Percentiles rank a stretch among this genome's conserved stretches.
These are phyloP conservation scores for Rubus parviflorus DNA, from an alignment of 306 rosid species.

Conservation along the genomic window DNA sequence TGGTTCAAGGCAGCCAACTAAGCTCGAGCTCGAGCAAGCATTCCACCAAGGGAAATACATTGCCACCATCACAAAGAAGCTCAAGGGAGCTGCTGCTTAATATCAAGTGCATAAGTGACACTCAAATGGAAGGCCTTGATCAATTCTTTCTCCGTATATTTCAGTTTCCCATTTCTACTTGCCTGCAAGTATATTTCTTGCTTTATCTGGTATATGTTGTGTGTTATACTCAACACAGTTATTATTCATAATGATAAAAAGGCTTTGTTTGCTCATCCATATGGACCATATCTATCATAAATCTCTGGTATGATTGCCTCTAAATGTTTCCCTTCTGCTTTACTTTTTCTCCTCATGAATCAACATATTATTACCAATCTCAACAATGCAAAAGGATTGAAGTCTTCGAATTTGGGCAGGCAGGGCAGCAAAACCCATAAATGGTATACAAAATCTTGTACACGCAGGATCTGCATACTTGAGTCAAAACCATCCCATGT, in stretches of 20 bases:
- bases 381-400: not conserved
- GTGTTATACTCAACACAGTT: conserved; percentile 48
- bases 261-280: conserved; percentile 29
- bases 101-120: conserved; percentile 23
- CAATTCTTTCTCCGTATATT: conserved; percentile 43
- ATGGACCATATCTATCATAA: not conserved
- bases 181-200: conserved; percentile 44
- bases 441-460: not conserved
- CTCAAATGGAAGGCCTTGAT: conserved; percentile 33
- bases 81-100: conserved; percentile 68
- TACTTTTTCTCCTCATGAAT: not conserved
- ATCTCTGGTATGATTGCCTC: conserved; percentile 1
- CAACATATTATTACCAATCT: not conserved
- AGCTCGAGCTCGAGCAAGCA: conserved; percentile 84
- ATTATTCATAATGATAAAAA: conserved; percentile 36
- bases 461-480: not conserved
- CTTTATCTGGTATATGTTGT: conserved; percentile 31
- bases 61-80: conserved; percentile 89
- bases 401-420: not conserved
- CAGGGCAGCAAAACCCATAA: not conserved
- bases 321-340: not conserved
- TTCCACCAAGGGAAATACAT: conserved; percentile 90
- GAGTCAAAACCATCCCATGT: not conserved
- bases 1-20: conserved; percentile 81
- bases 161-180: conserved; percentile 38